Conservation (phyloP, 768 basidiomycete species). For the Tulasnella sp. region DNA sequence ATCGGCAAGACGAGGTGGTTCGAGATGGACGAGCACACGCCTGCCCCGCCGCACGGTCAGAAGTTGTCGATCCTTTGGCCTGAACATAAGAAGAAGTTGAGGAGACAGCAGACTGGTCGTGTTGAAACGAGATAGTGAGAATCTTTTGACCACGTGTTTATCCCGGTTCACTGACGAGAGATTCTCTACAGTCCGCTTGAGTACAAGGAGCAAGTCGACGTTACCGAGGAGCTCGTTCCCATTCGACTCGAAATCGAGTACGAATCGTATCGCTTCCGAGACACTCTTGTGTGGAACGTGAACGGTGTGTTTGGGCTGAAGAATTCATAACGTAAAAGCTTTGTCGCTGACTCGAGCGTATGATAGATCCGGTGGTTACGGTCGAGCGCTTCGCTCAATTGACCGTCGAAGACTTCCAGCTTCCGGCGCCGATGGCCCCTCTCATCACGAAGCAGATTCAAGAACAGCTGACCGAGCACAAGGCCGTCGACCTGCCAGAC, state of each 20-base stretch:
- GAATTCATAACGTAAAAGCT: background rate
- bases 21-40: slow-evolving; percentile 53
- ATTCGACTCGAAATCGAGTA: slow-evolving; percentile 96
- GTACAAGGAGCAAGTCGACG: slow-evolving; percentile 55
- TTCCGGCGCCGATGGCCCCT: slow-evolving; percentile 60
- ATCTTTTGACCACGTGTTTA: slow-evolving; percentile 27
- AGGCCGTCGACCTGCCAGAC: slow-evolving; percentile 51
- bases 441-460: slow-evolving; percentile 79
- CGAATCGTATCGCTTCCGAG: slow-evolving; percentile 88
- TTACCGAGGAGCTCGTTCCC: slow-evolving; percentile 81
- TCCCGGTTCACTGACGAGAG: background rate
- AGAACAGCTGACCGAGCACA: slow-evolving; percentile 80
- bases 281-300: slow-evolving; percentile 96
- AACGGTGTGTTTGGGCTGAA: slow-evolving; percentile 59
- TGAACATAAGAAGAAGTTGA: slow-evolving; percentile 39
- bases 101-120: slow-evolving; percentile 48
- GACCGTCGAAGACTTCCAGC: slow-evolving; percentile 83
- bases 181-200: slow-evolving; percentile 53
- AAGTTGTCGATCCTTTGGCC: slow-evolving; percentile 57
- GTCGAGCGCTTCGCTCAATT: slow-evolving; percentile 88
- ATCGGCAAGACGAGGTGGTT: slow-evolving; percentile 46
- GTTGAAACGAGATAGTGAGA: slow-evolving; percentile 78
- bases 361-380: slow-evolving; percentile 82
- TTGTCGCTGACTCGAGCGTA: background rate
- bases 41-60: slow-evolving; percentile 35